These are phyloP conservation scores for Lichtheimia ornata DNA, from an alignment of 371 early-diverging fungal genomes.

Conservation along the genomic window DNA sequence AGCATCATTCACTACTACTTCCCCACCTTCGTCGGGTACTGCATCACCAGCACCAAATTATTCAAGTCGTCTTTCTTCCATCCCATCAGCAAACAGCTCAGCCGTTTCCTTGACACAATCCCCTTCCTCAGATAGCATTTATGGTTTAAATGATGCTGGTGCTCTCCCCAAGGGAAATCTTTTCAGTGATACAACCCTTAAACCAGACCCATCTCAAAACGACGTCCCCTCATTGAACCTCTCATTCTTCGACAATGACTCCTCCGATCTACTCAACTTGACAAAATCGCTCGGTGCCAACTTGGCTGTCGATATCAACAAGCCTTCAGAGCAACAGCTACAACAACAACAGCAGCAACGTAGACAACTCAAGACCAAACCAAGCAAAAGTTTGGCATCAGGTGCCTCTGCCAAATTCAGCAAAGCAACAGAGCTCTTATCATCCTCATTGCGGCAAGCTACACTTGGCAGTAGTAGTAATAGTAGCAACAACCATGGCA, in stretches of 20 bases:
- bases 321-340: slow-evolving; percentile 4
- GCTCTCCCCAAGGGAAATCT: slow-evolving; percentile 16
- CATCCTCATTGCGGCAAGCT: slow-evolving; percentile 13
- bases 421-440: slow-evolving; percentile 20
- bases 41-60: slow-evolving; percentile 4
- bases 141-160: slow-evolving; percentile 13
- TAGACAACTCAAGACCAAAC: slow-evolving; percentile 5
- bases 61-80: slow-evolving; percentile 10
- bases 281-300: slow-evolving; percentile 44
- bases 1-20: slow-evolving; percentile 4
- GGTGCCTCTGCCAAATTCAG: slow-evolving; percentile 15
- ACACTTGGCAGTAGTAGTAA: not conserved
- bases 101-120: slow-evolving; percentile 1
- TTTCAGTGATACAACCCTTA: not conserved
- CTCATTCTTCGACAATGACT: slow-evolving; percentile 51
- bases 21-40: slow-evolving; percentile 12
- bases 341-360: slow-evolving; percentile 3
- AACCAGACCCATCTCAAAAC: slow-evolving; percentile 10
- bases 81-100: slow-evolving; percentile 14
- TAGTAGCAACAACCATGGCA: too few relatives aligned
- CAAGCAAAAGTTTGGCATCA: slow-evolving; percentile 9
- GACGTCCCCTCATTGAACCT: slow-evolving; percentile 31
- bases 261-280: slow-evolving; percentile 39
- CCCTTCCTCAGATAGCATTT: slow-evolving; percentile 14
- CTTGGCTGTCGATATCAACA: slow-evolving; percentile 22